Base-by-base conservation (phyloP, 2,329 filamentous ascomycete genomes). In the Fusarium sp. region DNA sequence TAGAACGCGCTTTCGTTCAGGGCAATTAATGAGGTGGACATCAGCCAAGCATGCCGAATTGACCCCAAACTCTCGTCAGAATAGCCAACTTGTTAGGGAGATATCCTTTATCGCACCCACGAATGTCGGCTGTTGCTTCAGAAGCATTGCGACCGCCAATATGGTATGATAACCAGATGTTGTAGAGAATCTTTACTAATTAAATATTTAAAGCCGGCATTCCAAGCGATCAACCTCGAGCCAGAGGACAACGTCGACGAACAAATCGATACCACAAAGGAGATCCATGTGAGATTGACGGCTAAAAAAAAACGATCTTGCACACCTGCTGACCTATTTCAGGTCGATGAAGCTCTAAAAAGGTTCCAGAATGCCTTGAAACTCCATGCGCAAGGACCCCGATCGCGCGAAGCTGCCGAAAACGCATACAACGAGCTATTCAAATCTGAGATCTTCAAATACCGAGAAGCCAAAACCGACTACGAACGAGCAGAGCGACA, bases 341-440 rank as follows among this genome's bases (percentile, higher is more conserved):
- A 92, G 87, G 95, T 98, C 78, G 96, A 99, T 78, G 96, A 99
- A 84, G 95, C 96, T 53, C 86, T 99, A 70, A 98, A 98, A 83
- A 89, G 95, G 39, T 99, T 98, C 80, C 95, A 98, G 79, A 92
- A 88, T 76, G 96, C 96, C 51, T 85, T 99, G 65, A 97, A 95
- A 81, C 90, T 95, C 74, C 96, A 99, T 80, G 92, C 95, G 4
- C 94, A 97, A 82, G 95, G 96, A 5, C 91, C 93, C 1, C 85
- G 85, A 24, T 93, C 91, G 60, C 96, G 94, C 80, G 83, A 90
- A 53, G 91, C 94, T 78, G 95, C 97, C 26, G 87, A 89, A 47
- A 88, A 91, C 57, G 95, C 96, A 50, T 99, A 99, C 83, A 87
- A 92, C 53, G 90, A 90, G 41, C 90, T 99, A 4, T 97, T 99